phyloP scores from a whole-genome alignment of 2,329 filamentous ascomycete species.

The Aspergillus phoenicis region DNA sequence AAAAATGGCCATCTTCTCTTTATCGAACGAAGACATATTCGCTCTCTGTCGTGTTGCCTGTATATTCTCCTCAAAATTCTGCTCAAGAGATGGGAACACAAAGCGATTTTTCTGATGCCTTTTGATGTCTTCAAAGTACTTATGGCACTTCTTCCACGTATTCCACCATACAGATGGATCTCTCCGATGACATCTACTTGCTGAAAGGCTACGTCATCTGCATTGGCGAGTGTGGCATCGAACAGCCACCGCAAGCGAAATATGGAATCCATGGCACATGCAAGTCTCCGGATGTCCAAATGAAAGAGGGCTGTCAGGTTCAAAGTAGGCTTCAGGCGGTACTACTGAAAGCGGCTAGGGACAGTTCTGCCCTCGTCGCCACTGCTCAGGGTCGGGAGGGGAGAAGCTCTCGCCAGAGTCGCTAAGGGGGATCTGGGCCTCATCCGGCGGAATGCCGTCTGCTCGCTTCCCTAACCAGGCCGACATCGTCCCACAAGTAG shows the following conservation, averaged over 20 bases:
- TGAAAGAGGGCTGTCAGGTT: not conserved
- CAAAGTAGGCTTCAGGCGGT: not conserved
- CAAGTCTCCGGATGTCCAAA: not conserved
- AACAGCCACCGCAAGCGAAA: not conserved
- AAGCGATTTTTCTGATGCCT: not conserved
- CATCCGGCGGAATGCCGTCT: not conserved
- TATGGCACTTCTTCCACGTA: not conserved
- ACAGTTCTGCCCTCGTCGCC: not conserved
- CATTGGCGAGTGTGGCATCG: not conserved
- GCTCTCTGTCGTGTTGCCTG: not conserved
- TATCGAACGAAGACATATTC: not conserved
- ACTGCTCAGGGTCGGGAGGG: not conserved
- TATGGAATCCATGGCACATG: not conserved
- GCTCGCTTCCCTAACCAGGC: not conserved
- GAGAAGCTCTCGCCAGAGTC: not conserved
- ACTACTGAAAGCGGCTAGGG: not conserved
- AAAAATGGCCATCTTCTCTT: not conserved
- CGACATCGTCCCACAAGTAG: not conserved
- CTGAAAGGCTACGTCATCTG: not conserved
- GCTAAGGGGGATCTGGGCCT: not conserved
- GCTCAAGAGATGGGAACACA: not conserved
- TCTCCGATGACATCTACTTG: not conserved
- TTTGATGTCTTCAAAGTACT: not conserved
- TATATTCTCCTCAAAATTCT: not conserved
- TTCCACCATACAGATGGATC: not conserved